Conservation (phyloP, 192 early-diverging fungal species). For the Podila epicladia region DNA sequence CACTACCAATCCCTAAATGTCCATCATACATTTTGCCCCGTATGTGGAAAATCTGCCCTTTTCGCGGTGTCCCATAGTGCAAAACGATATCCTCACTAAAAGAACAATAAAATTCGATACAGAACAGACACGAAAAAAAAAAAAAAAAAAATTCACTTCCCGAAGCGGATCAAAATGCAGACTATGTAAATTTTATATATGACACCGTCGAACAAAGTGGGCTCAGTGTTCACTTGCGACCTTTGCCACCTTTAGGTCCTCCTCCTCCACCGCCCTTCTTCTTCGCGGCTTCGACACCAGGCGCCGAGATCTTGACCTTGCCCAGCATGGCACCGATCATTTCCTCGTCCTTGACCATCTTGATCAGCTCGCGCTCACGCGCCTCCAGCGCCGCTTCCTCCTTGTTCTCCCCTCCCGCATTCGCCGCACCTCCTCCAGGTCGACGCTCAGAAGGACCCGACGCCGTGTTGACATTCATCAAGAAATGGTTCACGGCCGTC, state of each 20-base stretch:
- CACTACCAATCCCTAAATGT: neutral
- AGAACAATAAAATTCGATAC: neutral
- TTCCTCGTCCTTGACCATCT: conserved; percentile 85
- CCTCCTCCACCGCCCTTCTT: conserved; percentile 58
- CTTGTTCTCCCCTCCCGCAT: conserved; percentile 54
- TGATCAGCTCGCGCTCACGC: conserved; percentile 84
- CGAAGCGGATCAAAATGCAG: neutral
- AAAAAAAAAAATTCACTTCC: neutral
- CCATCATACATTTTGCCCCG: neutral
- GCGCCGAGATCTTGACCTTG: conserved; percentile 87
- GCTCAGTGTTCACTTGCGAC: conserved; percentile 16
- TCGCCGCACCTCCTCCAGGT: conserved; percentile 35
- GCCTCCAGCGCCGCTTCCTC: conserved; percentile 39
- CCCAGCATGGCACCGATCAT: conserved; percentile 84
- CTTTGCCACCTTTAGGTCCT: neutral
- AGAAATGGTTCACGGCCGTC: conserved; percentile 50
- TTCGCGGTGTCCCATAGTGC: no score
- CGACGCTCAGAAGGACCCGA: conserved; percentile 16
- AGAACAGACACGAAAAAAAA: neutral
- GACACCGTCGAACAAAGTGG: neutral
- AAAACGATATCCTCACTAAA: no score
- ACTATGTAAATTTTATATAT: neutral
- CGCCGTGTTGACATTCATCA: conserved; percentile 26
- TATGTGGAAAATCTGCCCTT: no score
- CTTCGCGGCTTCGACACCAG: conserved; percentile 75